Conservation (phyloP, 139 green algal genomes). For the Asterochloris sp. region DNA sequence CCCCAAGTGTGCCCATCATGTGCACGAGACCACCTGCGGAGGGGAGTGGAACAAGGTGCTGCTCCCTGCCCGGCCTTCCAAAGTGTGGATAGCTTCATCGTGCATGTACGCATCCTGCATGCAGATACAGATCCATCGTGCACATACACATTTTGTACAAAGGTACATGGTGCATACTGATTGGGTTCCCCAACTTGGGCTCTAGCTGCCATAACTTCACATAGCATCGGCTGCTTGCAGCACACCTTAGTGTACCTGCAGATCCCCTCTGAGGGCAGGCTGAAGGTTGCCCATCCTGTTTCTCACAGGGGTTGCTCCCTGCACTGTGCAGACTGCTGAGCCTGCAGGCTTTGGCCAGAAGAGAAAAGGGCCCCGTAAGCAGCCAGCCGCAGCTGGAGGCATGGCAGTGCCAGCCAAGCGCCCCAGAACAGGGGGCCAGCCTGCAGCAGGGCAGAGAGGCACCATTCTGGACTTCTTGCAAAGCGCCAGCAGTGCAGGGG, state of each 20-base stretch:
- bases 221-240: background rate
- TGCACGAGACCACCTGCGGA: conserved; percentile 53
- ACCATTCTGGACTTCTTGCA: no score
- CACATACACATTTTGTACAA: background rate
- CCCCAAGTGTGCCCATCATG: conserved; percentile 50
- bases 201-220: background rate
- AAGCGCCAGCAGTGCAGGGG: no score
- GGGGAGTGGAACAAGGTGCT: conserved; percentile 52
- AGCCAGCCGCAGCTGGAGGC: background rate
- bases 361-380: background rate
- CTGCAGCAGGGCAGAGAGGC: conserved; percentile 3
- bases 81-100: background rate
- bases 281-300: background rate
- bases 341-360: conserved; percentile 7
- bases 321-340: conserved; percentile 1
- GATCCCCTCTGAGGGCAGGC: background rate
- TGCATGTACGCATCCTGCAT: background rate
- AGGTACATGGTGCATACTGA: background rate
- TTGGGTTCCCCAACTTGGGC: background rate
- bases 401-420: conserved; percentile 11
- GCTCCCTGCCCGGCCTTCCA: background rate
- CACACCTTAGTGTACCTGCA: background rate
- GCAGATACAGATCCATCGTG: background rate
- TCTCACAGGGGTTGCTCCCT: background rate
- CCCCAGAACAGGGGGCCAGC: background rate